Evolutionary conservation across 1,284 basidiomycete genomes (phyloP), one percentile per base, ranked within the genome.

Genomic region (Lentinus polychrous): DNA sequence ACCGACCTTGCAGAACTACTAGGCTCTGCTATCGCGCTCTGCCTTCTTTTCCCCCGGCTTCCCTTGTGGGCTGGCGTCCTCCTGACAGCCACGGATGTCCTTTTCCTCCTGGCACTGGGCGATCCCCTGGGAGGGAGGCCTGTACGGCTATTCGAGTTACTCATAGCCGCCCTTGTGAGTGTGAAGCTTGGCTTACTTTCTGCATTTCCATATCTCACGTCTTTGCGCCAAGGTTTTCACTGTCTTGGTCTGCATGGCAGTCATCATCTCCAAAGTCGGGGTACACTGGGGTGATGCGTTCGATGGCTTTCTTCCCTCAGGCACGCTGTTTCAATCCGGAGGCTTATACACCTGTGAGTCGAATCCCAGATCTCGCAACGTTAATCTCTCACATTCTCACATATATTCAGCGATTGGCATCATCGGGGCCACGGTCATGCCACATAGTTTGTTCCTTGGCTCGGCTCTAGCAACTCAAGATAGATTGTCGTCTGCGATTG

Each of bases 381-480:
- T 33, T 20, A 32, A 38, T 27, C 43, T 49, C 43, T n/a, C 44
- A 58, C 22, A 53, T 38, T 34, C 27, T 46, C 42, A n/a, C 10
- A 27, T 27, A 27, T 52, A 45, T n/a, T 35, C 57, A 89, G 86
- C 88, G 22, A 86, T 91, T 39, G 90, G 91, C 47, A 85, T 91
- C 50, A 63, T 91, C 10, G 89, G 90, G 17, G 88, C 89, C 1
- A 92, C 89, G 0, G 81, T 91, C 38, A 93, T 84, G 94, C 94
- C 94, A 0, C 94, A 97, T 63, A 86, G 87, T 39, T 74, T 97
- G 18, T 94, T 92, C 70, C 74, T 97, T 6, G 94, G 93, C 8
- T 92, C 89, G 2, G 81, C 86, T 33, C 76, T 95, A 15, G 86
- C 90, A 2, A 90, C 87, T 0, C 83, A 93, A 59, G 84, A 93